Conservation (phyloP, 2,329 filamentous ascomycete genomes). For the Stagonosporopsis tanaceti region DNA sequence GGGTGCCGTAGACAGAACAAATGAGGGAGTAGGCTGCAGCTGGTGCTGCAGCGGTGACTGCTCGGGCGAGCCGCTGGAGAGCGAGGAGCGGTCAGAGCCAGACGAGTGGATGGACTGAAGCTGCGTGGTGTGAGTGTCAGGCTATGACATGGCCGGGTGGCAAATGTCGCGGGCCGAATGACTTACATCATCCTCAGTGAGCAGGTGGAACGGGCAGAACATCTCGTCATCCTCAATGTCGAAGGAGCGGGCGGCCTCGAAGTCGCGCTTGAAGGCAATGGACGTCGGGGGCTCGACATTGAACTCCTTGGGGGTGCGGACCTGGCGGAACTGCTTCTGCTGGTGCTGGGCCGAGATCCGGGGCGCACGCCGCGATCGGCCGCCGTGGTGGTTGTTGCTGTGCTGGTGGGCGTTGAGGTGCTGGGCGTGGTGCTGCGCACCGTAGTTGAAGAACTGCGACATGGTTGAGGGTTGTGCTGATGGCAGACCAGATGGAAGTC, state of each 20-base stretch:
- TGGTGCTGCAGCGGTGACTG: conserved; percentile 90
- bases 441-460: conserved; percentile 60
- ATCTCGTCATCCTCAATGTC: conserved; percentile 95
- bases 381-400: conserved; percentile 68
- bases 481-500: conserved; percentile 26
- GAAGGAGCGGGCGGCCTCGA: conserved; percentile 91
- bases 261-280: conserved; percentile 81
- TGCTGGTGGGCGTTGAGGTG: conserved; percentile 68
- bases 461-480: conserved; percentile 45
- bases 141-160: conserved; percentile 37
- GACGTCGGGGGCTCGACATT: conserved; percentile 79
- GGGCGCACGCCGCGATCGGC: conserved; percentile 84
- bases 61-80: conserved; percentile 93
- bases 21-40: conserved; percentile 72
- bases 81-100: conserved; percentile 88
- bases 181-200: conserved; percentile 91
- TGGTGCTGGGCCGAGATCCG: conserved; percentile 83
- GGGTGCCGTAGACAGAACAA: conserved; percentile 72
- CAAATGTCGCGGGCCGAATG: conserved; percentile 32
- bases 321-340: conserved; percentile 86
- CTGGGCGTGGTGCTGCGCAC: conserved; percentile 54
- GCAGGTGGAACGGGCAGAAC: conserved; percentile 85
- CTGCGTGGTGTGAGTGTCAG: conserved; percentile 59
- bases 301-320: conserved; percentile 83
- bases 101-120: conserved; percentile 90